These are phyloP conservation scores for Globisporangium abappressorium DNA, from an alignment of 352 stramenopile species.

Conservation along the genomic window DNA sequence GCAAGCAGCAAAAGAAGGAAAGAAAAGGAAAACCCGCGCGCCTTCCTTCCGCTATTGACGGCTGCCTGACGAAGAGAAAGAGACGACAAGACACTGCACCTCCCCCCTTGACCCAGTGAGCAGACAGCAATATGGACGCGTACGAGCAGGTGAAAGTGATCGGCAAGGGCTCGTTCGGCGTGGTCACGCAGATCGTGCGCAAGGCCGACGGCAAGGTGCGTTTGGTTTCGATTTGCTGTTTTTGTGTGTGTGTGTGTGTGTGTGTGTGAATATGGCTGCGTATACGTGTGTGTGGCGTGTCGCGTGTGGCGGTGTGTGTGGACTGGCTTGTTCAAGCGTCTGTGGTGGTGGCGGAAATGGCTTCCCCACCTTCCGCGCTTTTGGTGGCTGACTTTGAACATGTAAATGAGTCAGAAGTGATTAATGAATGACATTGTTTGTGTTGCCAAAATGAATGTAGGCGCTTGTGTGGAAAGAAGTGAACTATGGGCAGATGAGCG, in stretches of 20 bases:
- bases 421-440: background rate
- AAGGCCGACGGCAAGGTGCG: constrained; percentile 86
- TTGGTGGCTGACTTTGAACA: background rate
- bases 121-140: constrained; percentile 57
- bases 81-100: background rate
- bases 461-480: constrained; percentile 92
- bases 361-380: background rate
- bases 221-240: background rate
- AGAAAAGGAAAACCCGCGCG: background rate
- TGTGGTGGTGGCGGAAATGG: background rate
- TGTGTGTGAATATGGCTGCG: background rate
- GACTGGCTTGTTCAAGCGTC: background rate
- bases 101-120: background rate
- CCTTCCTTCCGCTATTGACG: background rate
- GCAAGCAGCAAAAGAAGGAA: background rate
- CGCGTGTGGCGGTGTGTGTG: background rate
- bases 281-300: background rate
- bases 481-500: constrained; percentile 90
- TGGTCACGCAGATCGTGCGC: constrained; percentile 88
- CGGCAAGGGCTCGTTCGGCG: constrained; percentile 90
- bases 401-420: background rate
- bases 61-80: background rate
- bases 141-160: constrained; percentile 90
- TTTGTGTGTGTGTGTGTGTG: background rate
- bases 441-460: constrained; percentile 24